Conservation (phyloP, 768 basidiomycete species). For the Agrocybe pediades region DNA sequence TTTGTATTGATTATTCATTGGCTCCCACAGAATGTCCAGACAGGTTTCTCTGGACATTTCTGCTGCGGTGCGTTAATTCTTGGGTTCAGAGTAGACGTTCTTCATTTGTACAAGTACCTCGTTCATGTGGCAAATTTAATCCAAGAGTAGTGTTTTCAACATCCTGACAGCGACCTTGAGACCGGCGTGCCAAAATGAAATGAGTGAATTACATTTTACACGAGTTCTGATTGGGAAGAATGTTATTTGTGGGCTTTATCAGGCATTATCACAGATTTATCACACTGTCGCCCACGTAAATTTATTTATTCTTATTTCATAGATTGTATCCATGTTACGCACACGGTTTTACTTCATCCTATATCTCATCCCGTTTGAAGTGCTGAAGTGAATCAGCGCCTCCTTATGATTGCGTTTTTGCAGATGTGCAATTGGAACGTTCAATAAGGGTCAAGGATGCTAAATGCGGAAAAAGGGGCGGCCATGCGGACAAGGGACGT, state of each 20-base stretch:
- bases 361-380: too few relatives aligned
- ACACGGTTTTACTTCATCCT: too few relatives aligned
- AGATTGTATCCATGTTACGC: background rate
- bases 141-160: constrained; percentile 21
- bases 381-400: too few relatives aligned
- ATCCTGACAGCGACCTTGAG: background rate
- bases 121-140: constrained; percentile 21
- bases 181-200: background rate
- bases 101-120: constrained; percentile 16
- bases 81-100: constrained; percentile 13
- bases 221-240: background rate
- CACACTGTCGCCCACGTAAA: too few relatives aligned
- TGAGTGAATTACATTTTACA: too few relatives aligned
- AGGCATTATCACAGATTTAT: too few relatives aligned
- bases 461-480: background rate
- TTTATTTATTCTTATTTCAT: too few relatives aligned
- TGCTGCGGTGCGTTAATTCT: constrained; percentile 2
- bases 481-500: constrained; percentile 1
- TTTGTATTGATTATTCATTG: constrained; percentile 9
- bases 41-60: constrained; percentile 15
- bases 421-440: too few relatives aligned
- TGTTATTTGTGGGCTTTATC: background rate
- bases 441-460: background rate
- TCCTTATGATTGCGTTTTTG: too few relatives aligned
- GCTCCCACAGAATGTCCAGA: constrained; percentile 10